phyloP scores from a whole-genome alignment of 495 filamentous ascomycete genomes.

The Barbatosphaeria neglecta region DNA sequence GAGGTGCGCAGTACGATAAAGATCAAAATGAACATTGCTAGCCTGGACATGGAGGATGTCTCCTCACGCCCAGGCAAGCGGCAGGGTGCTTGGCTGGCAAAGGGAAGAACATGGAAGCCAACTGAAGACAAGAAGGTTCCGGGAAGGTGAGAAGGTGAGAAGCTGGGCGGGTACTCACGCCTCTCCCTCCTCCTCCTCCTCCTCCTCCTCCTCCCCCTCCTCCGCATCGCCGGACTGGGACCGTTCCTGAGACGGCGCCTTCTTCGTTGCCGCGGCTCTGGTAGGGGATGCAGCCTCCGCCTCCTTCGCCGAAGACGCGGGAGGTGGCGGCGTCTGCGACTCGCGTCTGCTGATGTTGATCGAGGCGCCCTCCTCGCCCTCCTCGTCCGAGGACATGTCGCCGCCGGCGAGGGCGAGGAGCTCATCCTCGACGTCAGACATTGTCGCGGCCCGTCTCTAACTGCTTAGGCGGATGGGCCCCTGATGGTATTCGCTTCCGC shows the following conservation, averaged over 20 bases:
- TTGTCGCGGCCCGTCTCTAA: too few relatives aligned
- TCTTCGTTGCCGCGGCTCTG: constrained; percentile 28
- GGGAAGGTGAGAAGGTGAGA: neutral
- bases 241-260: constrained; percentile 31
- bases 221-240: constrained; percentile 50
- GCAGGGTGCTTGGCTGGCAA: too few relatives aligned
- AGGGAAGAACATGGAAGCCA: neutral
- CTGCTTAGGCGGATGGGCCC: too few relatives aligned
- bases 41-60: too few relatives aligned
- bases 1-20: too few relatives aligned
- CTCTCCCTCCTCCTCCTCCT: constrained; percentile 70
- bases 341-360: constrained; percentile 25
- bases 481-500: too few relatives aligned
- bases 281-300: constrained; percentile 18
- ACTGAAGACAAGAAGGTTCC: neutral
- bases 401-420: constrained; percentile 76
- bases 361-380: constrained; percentile 24
- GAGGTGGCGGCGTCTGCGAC: constrained; percentile 22
- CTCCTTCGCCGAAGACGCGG: constrained; percentile 16
- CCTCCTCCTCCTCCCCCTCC: constrained; percentile 67
- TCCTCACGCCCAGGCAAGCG: too few relatives aligned
- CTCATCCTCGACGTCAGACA: constrained; percentile 77
- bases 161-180: constrained; percentile 52
- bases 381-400: constrained; percentile 40
- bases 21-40: too few relatives aligned